Base-by-base conservation (phyloP, 2,329 filamentous ascomycete species). In the Talaromyces rugulosus region DNA sequence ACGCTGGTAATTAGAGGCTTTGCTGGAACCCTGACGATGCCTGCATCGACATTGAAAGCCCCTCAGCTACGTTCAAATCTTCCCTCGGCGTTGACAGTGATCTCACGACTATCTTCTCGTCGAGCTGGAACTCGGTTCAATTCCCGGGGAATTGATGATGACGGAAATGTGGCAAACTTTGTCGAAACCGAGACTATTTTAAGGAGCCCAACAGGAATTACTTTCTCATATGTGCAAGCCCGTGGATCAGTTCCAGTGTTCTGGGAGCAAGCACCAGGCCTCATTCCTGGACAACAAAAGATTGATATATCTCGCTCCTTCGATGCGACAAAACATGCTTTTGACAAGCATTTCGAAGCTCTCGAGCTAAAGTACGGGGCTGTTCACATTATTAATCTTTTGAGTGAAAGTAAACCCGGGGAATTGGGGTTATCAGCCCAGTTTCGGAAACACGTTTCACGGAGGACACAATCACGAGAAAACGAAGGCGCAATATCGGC, bases 141-240 rank as follows among this genome's bases (percentile, higher is more conserved):
- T 74, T 89, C 94, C n/a, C 85, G 95, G 67, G 95, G 95, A 44
- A 96, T 99, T 66, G 95, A 99, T 71, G 95, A 99, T 73, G 92
- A 98, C 71, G 95, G 95, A 14, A 92, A 98, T 69, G 95, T 98
- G 31, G 93, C 95, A 64, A 99, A 99, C 75, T 99, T 96, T 76
- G 95, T 98, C n/a, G 95, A 99, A 76, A 95, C 92, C 0, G 95
- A 99, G 77, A 96, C 92, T 0, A 87, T 94, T 47, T 93, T 96
- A 71, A 96, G 91, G 89, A 89, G 89, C 68, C 90, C 90, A 0
- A 85, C 87, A 0, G 82, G 81, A 0, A 85, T 92, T 6, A 87
- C 92, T 60, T 98, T 98, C 73, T 98, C 95, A 0, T 99, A 97
- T 75, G 91, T 89, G 2, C 95, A 99, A 76, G 86, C 96, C 30